phyloP scores from a whole-genome alignment of 140 eudicot genomes.

The Oenanthe javanica region DNA sequence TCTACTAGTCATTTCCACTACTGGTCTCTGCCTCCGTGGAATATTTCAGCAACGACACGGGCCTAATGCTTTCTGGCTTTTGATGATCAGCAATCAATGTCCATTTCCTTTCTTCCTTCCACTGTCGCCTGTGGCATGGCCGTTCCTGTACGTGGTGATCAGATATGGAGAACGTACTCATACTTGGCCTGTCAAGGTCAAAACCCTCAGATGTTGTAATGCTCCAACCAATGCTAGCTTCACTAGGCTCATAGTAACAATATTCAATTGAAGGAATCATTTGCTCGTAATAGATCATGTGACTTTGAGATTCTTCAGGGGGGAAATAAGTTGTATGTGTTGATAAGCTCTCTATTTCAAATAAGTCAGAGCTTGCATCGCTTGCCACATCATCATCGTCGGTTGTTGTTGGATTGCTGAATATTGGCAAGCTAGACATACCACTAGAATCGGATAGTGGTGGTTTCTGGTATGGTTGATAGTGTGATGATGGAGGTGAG shows the following conservation, averaged over 20 bases:
- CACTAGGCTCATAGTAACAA: conserved; percentile 4
- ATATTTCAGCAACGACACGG: not conserved
- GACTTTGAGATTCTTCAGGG: not conserved
- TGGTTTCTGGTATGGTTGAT: not conserved
- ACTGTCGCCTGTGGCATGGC: not conserved
- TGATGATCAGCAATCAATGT: not conserved
- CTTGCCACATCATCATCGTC: not conserved
- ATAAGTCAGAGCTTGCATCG: not conserved
- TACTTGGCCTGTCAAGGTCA: not conserved
- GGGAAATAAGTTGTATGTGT: not conserved
- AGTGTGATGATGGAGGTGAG: not conserved
- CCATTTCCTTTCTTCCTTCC: not conserved
- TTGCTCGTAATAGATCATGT: conserved; percentile 3
- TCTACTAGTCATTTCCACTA: not conserved
- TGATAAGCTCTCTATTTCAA: conserved; percentile 1
- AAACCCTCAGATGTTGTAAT: not conserved
- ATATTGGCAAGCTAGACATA: not conserved
- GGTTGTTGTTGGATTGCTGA: not conserved
- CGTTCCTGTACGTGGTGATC: conserved; percentile 1
- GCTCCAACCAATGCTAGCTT: conserved; percentile 2
- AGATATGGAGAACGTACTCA: not conserved
- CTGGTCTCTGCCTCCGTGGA: not conserved
- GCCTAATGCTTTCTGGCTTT: not conserved
- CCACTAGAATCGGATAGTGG: not conserved
- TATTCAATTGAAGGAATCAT: not conserved